These are phyloP conservation scores for Bipolaris zeicola DNA, from an alignment of 2,329 filamentous ascomycete genomes.

Conservation along the genomic window DNA sequence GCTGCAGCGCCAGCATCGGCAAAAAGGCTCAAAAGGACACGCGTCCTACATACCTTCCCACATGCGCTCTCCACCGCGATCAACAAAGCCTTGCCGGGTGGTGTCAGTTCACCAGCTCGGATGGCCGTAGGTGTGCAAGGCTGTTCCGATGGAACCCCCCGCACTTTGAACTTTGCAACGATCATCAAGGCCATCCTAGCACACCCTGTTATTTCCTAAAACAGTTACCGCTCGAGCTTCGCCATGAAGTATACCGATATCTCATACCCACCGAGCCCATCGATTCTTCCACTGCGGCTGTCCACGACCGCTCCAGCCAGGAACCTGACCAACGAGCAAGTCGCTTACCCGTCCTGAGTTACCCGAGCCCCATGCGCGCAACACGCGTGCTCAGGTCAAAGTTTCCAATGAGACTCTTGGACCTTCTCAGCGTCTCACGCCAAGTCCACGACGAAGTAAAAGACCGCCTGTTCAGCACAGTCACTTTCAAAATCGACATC, in stretches of 20 bases:
- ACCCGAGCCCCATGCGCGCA: not conserved
- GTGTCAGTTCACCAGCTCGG: conserved; percentile 28
- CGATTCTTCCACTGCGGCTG: conserved; percentile 28
- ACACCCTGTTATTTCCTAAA: conserved; percentile 39
- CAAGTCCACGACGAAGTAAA: conserved; percentile 38
- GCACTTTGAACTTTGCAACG: conserved; percentile 36
- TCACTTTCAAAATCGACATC: conserved; percentile 40
- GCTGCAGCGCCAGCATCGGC: conserved; percentile 31
- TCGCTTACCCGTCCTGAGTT: not conserved
- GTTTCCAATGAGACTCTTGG: conserved; percentile 27
- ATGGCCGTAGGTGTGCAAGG: conserved; percentile 32
- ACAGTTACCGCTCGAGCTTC: conserved; percentile 41
- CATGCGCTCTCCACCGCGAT: conserved; percentile 37
- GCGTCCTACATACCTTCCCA: conserved; percentile 37
- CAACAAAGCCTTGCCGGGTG: conserved; percentile 35
- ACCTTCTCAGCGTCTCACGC: conserved; percentile 35
- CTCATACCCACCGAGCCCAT: conserved; percentile 35
- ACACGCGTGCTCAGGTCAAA: not conserved
- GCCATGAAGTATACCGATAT: conserved; percentile 40
- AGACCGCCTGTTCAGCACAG: conserved; percentile 36
- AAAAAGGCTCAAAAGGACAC: conserved; percentile 28
- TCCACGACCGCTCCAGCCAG: conserved; percentile 3
- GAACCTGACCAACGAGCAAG: not conserved
- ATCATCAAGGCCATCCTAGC: conserved; percentile 34
- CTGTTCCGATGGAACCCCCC: conserved; percentile 37